A percentile compares a stretch with the other conserved stretches of the same genome.
Evolutionary conservation across 2,329 filamentous ascomycete genomes (phyloP).

Genomic region (Davidsoniella eucalypti): DNA sequence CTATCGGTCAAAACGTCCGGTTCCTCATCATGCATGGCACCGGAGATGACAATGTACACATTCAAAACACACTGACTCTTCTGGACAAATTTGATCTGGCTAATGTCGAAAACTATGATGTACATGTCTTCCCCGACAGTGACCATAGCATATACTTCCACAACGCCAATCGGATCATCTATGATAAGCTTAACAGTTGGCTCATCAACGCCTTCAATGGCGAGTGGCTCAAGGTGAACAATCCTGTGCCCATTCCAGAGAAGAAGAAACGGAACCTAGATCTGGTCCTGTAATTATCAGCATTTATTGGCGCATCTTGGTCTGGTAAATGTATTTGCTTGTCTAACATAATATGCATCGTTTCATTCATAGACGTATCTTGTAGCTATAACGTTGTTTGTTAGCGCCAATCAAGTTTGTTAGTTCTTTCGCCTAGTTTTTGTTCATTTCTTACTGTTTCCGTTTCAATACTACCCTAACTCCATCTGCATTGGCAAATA

Average conservation of each 20-base stretch:
- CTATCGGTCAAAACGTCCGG: conserved; percentile 59
- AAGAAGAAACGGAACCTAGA: conserved; percentile 10
- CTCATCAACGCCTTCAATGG: conserved; percentile 95
- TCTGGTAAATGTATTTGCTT: too few relatives aligned
- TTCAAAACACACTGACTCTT: conserved; percentile 81
- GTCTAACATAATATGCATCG: too few relatives aligned
- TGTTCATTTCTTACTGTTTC: too few relatives aligned
- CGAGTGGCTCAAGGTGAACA: conserved; percentile 56
- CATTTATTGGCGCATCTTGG: not conserved
- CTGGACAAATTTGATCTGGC: conserved; percentile 73
- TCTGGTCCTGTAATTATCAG: not conserved
- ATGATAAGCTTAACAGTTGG: conserved; percentile 85
- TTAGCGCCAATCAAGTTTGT: not conserved
- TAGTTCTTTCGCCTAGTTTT: not conserved
- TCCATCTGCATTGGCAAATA: too few relatives aligned
- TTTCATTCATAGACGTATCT: too few relatives aligned
- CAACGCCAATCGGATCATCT: conserved; percentile 79
- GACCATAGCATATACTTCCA: conserved; percentile 94
- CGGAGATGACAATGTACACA: conserved; percentile 94
- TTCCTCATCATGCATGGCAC: conserved; percentile 94
- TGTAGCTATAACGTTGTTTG: too few relatives aligned
- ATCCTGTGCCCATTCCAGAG: conserved; percentile 30
- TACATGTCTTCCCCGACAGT: conserved; percentile 91
- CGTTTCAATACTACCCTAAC: too few relatives aligned
- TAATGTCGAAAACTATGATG: conserved; percentile 81